phyloP scores from a whole-genome alignment of 345 rosid genomes.

The Raphanus raphanistrum region DNA sequence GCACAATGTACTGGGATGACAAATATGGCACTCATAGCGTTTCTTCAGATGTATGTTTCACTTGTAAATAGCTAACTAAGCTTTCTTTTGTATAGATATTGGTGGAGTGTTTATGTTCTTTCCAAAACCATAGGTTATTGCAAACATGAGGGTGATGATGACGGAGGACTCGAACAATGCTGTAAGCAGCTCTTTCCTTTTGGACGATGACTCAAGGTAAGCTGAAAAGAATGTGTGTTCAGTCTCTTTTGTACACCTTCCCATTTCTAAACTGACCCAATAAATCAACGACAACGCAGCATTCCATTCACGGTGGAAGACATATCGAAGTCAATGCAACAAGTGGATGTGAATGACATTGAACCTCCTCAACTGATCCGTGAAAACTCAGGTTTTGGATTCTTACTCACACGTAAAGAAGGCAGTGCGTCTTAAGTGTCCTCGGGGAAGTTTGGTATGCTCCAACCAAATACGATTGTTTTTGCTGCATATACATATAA shows the following conservation, averaged over 20 bases:
- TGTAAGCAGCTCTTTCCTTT: conserved; percentile 89
- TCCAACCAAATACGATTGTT: conserved; percentile 9
- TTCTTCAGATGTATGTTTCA: conserved; percentile 83
- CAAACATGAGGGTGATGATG: conserved; percentile 95
- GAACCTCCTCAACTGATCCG: conserved; percentile 87
- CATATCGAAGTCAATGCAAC: conserved; percentile 90
- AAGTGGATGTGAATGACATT: conserved; percentile 81
- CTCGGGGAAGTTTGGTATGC: not conserved
- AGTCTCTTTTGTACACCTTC: not conserved
- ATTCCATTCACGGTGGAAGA: conserved; percentile 98
- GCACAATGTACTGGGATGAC: conserved; percentile 99
- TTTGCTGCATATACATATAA: conserved; percentile 30
- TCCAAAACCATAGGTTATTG: conserved; percentile 62
- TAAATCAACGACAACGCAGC: conserved; percentile 50
- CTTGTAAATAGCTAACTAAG: conserved; percentile 3
- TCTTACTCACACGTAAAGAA: conserved; percentile 81
- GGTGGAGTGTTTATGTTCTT: too few species aligned
- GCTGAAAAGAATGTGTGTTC: not conserved
- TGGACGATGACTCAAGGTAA: conserved; percentile 98
- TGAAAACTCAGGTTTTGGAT: conserved; percentile 90
- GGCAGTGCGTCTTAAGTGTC: conserved; percentile 27
- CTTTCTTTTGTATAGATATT: not conserved
- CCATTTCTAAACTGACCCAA: conserved; percentile 11
- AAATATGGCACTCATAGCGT: conserved; percentile 97
- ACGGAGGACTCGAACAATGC: conserved; percentile 94